Evolutionary conservation across 2,329 filamentous ascomycete species (phyloP).

Genomic region (Grosmannia serpens): DNA sequence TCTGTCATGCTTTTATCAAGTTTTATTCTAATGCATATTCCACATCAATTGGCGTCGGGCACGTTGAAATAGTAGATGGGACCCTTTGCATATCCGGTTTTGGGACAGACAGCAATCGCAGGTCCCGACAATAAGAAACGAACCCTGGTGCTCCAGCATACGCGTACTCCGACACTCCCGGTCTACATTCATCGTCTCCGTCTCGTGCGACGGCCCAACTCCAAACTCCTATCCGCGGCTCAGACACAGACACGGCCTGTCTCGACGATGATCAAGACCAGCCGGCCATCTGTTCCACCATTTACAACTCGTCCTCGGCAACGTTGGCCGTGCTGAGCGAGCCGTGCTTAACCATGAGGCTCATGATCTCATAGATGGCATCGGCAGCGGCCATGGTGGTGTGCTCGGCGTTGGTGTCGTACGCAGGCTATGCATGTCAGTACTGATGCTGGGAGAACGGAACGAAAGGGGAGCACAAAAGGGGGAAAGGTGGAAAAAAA

Average conservation of each 20-base stretch:
- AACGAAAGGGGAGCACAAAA: background rate
- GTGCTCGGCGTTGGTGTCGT: conserved; percentile 60
- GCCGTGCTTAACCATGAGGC: conserved; percentile 70
- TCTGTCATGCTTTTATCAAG: background rate
- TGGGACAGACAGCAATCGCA: background rate
- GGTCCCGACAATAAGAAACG: background rate
- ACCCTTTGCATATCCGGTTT: background rate
- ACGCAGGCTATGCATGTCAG: conserved; percentile 37
- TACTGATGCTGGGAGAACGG: background rate
- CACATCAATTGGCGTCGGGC: background rate
- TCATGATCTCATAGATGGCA: conserved; percentile 67
- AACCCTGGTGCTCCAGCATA: background rate
- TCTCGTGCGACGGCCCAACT: background rate
- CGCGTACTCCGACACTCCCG: background rate
- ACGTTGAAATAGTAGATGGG: background rate
- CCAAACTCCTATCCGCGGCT: background rate
- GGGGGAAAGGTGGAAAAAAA: background rate
- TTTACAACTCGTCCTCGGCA: conserved; percentile 2
- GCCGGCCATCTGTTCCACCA: background rate
- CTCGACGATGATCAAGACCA: no score
- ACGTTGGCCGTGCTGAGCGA: conserved; percentile 40
- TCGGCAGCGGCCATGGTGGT: conserved; percentile 65
- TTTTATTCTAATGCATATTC: background rate
- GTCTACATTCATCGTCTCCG: no score
- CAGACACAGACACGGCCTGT: background rate